phyloP scores from a whole-genome alignment of 306 rosid species.

The Cucurbita maxima region DNA sequence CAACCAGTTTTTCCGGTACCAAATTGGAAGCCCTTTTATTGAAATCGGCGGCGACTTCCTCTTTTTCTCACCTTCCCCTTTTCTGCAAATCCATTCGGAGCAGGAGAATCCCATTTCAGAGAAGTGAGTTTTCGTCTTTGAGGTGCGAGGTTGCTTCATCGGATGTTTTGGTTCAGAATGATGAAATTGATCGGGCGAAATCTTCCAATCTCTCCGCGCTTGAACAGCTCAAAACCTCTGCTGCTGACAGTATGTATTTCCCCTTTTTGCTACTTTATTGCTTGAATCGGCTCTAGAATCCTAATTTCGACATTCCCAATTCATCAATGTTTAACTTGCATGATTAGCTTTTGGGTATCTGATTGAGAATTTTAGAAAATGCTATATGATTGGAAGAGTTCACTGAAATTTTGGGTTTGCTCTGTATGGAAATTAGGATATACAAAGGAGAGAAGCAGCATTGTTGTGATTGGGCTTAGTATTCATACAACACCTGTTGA shows the following conservation, averaged over 20 bases:
- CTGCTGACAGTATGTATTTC: conserved; percentile 51
- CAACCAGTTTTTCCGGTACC: conserved; percentile 33
- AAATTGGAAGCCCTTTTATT: conserved; percentile 37
- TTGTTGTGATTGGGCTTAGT: conserved; percentile 91
- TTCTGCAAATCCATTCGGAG: conserved; percentile 17
- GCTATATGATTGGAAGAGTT: background rate
- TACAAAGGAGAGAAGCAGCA: conserved; percentile 91
- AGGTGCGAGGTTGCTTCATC: conserved; percentile 50
- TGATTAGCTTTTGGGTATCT: background rate
- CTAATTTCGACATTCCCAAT: background rate
- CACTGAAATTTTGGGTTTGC: background rate
- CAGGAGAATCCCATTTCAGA: conserved; percentile 24
- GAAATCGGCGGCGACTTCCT: conserved; percentile 29
- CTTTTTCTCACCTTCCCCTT: conserved; percentile 13
- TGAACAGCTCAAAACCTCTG: conserved; percentile 80
- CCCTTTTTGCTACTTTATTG: background rate
- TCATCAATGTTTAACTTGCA: background rate
- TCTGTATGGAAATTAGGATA: conserved; percentile 41
- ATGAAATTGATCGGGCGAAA: conserved; percentile 9
- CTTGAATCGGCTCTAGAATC: background rate
- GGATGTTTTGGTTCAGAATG: conserved; percentile 19
- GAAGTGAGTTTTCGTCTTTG: conserved; percentile 21
- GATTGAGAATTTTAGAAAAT: background rate
- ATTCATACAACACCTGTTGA: conserved; percentile 93
- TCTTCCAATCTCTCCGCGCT: conserved; percentile 49